Evolutionary conservation across 2,329 filamentous ascomycete species (phyloP).

Genomic region (Dothideomycetes sp.): DNA sequence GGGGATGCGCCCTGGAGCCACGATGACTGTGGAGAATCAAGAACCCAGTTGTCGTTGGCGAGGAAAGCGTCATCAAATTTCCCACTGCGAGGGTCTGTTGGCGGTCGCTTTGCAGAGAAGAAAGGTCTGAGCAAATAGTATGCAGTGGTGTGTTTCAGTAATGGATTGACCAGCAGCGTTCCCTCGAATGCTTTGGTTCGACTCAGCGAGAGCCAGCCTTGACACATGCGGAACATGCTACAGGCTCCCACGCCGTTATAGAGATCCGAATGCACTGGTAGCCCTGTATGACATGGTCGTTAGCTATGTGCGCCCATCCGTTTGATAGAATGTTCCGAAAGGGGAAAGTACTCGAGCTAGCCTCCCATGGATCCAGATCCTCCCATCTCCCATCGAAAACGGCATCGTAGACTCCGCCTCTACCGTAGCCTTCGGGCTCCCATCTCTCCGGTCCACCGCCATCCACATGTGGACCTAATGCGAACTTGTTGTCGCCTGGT

Average conservation of each 20-base stretch:
- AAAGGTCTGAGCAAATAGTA: slow-evolving; percentile 78
- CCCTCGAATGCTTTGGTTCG: slow-evolving; percentile 60
- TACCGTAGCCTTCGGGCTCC: slow-evolving; percentile 49
- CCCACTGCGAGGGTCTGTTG: slow-evolving; percentile 21
- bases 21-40: slow-evolving; percentile 42
- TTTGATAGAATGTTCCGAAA: no score
- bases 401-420: slow-evolving; percentile 56
- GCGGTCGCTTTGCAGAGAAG: slow-evolving; percentile 48
- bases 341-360: no score
- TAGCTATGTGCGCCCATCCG: no score
- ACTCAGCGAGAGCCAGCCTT: slow-evolving; percentile 80
- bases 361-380: slow-evolving; percentile 71
- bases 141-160: slow-evolving; percentile 62
- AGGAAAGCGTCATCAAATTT: slow-evolving; percentile 27
- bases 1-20: slow-evolving; percentile 60
- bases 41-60: slow-evolving; percentile 49
- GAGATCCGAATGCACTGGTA: slow-evolving; percentile 58
- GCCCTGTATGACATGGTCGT: no score
- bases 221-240: slow-evolving; percentile 76
- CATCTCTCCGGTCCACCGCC: slow-evolving; percentile 38
- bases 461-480: slow-evolving; percentile 44
- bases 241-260: slow-evolving; percentile 75
- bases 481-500: slow-evolving; percentile 39
- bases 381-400: slow-evolving; percentile 71
- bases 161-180: slow-evolving; percentile 69